phyloP scores from a whole-genome alignment of 176 grass and related monocot species.

The Juncus inflexus region DNA sequence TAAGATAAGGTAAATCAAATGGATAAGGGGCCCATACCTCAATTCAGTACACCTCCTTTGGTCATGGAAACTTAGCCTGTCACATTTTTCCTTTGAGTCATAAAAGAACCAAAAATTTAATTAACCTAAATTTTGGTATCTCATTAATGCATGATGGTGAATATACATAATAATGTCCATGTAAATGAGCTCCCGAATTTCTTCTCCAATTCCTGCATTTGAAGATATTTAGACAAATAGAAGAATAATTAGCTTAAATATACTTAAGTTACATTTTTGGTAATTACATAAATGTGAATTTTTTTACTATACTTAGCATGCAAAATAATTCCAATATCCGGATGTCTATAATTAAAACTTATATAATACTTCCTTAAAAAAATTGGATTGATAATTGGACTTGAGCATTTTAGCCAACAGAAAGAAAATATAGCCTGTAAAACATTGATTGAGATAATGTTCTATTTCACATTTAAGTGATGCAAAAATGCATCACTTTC shows the following conservation, averaged over 20 bases:
- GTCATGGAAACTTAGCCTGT: constrained; percentile 43
- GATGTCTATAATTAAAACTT: too few species aligned
- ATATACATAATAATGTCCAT: constrained; percentile 42
- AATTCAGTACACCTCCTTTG: constrained; percentile 46
- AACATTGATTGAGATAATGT: constrained; percentile 8
- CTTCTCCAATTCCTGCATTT: constrained; percentile 47
- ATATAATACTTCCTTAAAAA: too few species aligned
- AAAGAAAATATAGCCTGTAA: too few species aligned
- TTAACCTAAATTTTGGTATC: constrained; percentile 27
- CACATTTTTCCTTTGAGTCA: constrained; percentile 24
- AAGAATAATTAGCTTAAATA: not conserved
- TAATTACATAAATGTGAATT: constrained; percentile 2
- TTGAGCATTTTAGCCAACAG: too few species aligned
- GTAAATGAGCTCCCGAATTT: constrained; percentile 35
- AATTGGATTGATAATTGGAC: too few species aligned
- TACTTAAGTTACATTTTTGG: too few species aligned
- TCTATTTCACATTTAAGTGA: constrained; percentile 16
- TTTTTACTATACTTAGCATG: not conserved
- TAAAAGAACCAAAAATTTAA: constrained; percentile 18
- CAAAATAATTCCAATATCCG: not conserved
- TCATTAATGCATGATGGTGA: constrained; percentile 57
- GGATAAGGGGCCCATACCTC: constrained; percentile 46
- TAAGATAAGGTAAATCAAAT: constrained; percentile 23
- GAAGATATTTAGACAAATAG: not conserved
- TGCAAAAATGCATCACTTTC: constrained; percentile 15